Evolutionary conservation across 495 filamentous ascomycete species (phyloP).

Genomic region (Talaromyces adpressus): DNA sequence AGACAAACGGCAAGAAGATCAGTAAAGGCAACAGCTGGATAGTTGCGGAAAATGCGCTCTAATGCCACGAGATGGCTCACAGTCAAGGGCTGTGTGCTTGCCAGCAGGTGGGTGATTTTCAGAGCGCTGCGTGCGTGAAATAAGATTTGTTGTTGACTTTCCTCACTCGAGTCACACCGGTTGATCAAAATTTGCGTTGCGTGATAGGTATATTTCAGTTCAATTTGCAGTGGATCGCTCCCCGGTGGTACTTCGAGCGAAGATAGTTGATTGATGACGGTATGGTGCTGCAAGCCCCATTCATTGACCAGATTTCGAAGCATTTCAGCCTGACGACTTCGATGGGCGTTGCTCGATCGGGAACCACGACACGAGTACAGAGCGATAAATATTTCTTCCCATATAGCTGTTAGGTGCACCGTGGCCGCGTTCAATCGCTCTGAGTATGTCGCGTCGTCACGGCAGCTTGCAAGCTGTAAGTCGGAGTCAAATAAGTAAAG

Average conservation of each 20-base stretch:
- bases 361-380: neutral
- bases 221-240: neutral
- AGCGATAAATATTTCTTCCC: neutral
- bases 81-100: neutral
- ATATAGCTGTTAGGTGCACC: neutral
- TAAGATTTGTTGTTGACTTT: neutral
- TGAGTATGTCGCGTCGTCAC: neutral
- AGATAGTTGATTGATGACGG: neutral
- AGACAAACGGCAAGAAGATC: neutral
- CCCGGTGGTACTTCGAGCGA: neutral
- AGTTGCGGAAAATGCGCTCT: neutral
- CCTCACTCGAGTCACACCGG: neutral
- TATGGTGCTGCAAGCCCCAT: slow-evolving; percentile 1
- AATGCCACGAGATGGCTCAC: neutral
- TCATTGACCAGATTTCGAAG: neutral
- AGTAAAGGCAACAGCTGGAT: neutral
- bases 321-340: neutral
- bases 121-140: neutral
- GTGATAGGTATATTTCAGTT: slow-evolving; percentile 2
- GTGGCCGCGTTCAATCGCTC: neutral
- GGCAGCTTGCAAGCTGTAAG: neutral
- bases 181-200: neutral
- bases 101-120: neutral
- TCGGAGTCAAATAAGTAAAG: slow-evolving; percentile 3
- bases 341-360: neutral